Percentiles rank a stretch among this genome's conserved stretches.
Evolutionary conservation across 2,329 filamentous ascomycete species (phyloP).

Genomic region (Biscogniauxia sp.): DNA sequence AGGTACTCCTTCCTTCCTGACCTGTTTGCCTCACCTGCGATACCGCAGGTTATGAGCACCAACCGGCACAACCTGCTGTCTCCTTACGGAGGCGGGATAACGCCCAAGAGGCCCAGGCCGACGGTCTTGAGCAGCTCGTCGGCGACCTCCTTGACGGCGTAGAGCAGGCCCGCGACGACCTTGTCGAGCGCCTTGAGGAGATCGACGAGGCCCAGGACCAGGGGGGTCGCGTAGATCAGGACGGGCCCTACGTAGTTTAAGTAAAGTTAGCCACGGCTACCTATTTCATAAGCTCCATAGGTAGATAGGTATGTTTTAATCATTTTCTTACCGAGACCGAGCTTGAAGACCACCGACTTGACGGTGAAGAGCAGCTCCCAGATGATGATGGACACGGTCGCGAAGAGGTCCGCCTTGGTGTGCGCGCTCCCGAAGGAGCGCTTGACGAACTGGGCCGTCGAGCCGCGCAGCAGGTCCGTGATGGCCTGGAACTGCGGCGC

Average conservation of each 20-base stretch:
- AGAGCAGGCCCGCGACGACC: constrained; percentile 22
- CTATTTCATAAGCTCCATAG: too few relatives aligned
- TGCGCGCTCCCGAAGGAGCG: constrained; percentile 17
- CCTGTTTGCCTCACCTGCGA: too few relatives aligned
- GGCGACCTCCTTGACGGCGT: constrained; percentile 21
- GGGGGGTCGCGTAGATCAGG: constrained; percentile 21
- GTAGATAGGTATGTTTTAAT: too few relatives aligned
- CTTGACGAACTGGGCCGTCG: constrained; percentile 17
- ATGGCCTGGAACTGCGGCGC: constrained; percentile 23
- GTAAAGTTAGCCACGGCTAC: constrained; percentile 5
- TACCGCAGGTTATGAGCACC: too few relatives aligned
- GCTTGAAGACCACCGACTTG: constrained; percentile 28
- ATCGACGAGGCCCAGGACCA: constrained; percentile 21
- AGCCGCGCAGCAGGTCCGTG: constrained; percentile 19
- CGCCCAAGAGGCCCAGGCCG: constrained; percentile 24
- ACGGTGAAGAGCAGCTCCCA: constrained; percentile 25
- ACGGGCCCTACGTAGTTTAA: constrained; percentile 17
- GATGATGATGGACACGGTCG: constrained; percentile 23
- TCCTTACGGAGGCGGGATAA: constrained; percentile 9
- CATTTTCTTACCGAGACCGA: constrained; percentile 30
- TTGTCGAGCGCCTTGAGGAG: constrained; percentile 24
- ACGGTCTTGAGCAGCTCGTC: constrained; percentile 27
- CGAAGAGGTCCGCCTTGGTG: constrained; percentile 24
- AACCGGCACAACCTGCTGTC: not conserved
- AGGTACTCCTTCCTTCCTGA: too few relatives aligned